Evolutionary conservation across 257 asterid species (phyloP).

Genomic region (Nicotiana otophora): DNA sequence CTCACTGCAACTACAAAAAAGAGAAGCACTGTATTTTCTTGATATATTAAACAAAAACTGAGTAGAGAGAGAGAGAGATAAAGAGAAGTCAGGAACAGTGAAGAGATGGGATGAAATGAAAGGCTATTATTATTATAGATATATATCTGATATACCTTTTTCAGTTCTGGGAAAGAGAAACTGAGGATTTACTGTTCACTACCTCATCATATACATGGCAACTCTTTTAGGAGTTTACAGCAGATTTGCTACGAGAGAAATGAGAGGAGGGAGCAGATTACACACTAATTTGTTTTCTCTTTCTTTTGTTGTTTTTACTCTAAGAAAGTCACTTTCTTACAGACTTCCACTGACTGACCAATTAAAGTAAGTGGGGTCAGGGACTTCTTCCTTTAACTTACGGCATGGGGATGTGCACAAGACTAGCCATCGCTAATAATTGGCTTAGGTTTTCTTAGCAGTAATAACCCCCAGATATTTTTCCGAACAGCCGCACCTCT

Average conservation of each 20-base stretch:
- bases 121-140: constrained; percentile 18
- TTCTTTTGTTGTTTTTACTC: neutral
- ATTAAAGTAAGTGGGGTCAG: neutral
- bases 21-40: neutral
- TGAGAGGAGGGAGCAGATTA: neutral
- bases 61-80: neutral
- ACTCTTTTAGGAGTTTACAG: neutral
- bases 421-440: neutral
- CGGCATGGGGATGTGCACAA: neutral
- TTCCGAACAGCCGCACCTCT: neutral
- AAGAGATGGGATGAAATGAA: constrained; percentile 22
- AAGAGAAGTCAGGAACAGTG: neutral
- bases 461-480: neutral
- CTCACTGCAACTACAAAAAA: neutral
- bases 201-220: neutral
- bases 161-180: neutral
- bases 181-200: neutral
- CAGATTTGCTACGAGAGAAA: neutral
- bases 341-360: neutral
- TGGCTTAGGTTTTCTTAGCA: neutral
- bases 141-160: neutral
- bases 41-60: neutral
- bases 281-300: neutral
- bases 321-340: neutral
- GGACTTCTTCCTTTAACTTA: neutral